These are phyloP conservation scores for Anisodus acutangulus DNA, from an alignment of 257 asterid species.

Conservation along the genomic window DNA sequence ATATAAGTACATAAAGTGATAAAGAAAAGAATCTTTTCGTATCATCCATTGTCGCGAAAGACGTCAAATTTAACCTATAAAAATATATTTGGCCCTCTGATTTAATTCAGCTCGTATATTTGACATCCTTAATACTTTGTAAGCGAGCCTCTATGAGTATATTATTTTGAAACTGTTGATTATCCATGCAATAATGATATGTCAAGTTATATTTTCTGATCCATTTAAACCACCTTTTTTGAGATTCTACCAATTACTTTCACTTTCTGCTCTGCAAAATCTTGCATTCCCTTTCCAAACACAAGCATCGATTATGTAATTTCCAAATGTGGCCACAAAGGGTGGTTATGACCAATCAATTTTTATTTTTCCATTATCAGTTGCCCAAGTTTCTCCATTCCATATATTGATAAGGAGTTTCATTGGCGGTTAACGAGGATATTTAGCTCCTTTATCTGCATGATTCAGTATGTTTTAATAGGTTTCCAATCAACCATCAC, in stretches of 20 bases:
- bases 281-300: constrained; percentile 62
- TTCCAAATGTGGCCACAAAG: constrained; percentile 55
- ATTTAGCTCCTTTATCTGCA: constrained; percentile 65
- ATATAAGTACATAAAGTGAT: background rate
- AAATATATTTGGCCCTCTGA: background rate
- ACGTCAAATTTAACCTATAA: background rate
- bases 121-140: constrained; percentile 51
- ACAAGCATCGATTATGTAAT: constrained; percentile 69
- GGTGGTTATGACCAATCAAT: constrained; percentile 37
- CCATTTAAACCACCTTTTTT: constrained; percentile 70
- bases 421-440: constrained; percentile 69
- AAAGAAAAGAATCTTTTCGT: background rate
- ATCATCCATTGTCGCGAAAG: background rate
- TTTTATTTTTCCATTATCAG: constrained; percentile 53
- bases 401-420: constrained; percentile 51
- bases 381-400: constrained; percentile 84
- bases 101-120: no score
- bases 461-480: constrained; percentile 78
- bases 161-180: constrained; percentile 56
- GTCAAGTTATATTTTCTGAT: constrained; percentile 54
- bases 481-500: constrained; percentile 85
- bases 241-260: constrained; percentile 77
- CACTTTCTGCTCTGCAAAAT: constrained; percentile 46
- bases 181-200: constrained; percentile 77
- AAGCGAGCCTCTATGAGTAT: constrained; percentile 73